A percentile compares a stretch with the other conserved stretches of the same genome.
These are phyloP conservation scores for Cyclocybe aegerita DNA, from an alignment of 768 basidiomycete species.

Conservation along the genomic window DNA sequence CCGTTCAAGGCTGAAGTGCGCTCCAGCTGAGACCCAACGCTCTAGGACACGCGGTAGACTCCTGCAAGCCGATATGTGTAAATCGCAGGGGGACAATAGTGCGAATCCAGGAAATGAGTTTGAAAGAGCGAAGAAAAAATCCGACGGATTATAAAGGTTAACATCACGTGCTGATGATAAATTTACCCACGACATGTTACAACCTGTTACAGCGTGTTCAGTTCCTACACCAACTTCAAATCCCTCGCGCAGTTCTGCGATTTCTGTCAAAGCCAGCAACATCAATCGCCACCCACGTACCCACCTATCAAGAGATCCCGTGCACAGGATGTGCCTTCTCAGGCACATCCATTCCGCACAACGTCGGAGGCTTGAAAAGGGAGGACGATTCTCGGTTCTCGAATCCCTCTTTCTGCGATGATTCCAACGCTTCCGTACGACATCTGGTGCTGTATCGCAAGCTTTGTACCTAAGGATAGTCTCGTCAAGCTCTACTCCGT, in stretches of 20 bases:
- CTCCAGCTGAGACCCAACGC: slow-evolving; percentile 14
- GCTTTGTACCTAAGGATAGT: slow-evolving; percentile 20
- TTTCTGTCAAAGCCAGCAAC: no score
- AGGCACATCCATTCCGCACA: neutral
- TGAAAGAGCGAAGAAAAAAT: slow-evolving; percentile 3
- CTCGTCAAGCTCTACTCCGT: slow-evolving; percentile 20
- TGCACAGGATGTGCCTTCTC: no score
- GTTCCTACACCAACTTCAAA: no score
- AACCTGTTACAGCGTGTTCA: no score
- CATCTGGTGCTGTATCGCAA: slow-evolving; percentile 28
- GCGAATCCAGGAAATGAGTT: slow-evolving; percentile 14
- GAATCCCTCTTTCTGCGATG: neutral
- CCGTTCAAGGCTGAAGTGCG: slow-evolving; percentile 6
- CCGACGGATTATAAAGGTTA: neutral
- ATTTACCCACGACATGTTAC: no score
- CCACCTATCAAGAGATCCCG: no score
- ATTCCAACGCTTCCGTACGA: slow-evolving; percentile 21
- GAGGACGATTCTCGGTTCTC: neutral
- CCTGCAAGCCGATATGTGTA: slow-evolving; percentile 9
- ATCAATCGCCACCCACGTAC: no score
- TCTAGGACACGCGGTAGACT: slow-evolving; percentile 15
- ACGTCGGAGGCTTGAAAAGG: neutral
- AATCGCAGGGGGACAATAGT: slow-evolving; percentile 14
- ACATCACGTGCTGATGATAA: neutral
- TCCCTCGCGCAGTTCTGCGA: no score